phyloP scores from a whole-genome alignment of 106 monocot genomes.

The Triglochin maritima region DNA sequence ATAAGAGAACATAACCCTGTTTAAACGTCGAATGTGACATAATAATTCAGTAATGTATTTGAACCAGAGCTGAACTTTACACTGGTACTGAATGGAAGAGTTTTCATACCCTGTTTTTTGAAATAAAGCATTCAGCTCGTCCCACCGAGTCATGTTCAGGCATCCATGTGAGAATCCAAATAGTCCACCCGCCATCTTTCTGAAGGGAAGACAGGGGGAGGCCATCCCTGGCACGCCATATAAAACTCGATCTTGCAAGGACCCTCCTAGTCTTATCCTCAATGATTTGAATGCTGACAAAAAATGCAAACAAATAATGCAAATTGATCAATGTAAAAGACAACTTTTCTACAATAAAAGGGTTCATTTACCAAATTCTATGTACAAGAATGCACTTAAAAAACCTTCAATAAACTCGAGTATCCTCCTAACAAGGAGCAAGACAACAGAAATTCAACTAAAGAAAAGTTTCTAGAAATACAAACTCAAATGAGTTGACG shows the following conservation, averaged over 20 bases:
- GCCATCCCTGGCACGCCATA: constrained; percentile 7
- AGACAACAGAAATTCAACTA: no score
- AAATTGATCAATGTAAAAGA: neutral
- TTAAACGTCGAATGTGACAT: no score
- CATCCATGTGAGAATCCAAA: constrained; percentile 83
- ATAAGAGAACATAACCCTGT: no score
- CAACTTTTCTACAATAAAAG: no score
- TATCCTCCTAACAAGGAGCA: no score
- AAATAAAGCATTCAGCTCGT: constrained; percentile 57
- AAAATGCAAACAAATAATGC: neutral
- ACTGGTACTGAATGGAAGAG: neutral
- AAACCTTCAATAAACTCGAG: no score
- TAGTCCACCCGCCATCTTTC: constrained; percentile 28
- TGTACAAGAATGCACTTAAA: no score
- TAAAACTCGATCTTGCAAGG: constrained; percentile 18
- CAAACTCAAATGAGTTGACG: no score
- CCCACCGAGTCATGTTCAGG: constrained; percentile 68
- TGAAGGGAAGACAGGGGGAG: constrained; percentile 42
- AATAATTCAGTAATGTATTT: no score
- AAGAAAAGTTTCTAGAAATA: no score
- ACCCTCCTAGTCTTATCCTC: constrained; percentile 27
- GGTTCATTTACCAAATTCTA: no score
- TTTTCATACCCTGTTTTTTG: constrained; percentile 50
- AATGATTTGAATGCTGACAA: constrained; percentile 11
- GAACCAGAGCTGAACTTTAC: neutral